A percentile compares a stretch with the other conserved stretches of the same genome.
Evolutionary conservation across 2,329 filamentous ascomycete genomes (phyloP).

Genomic region (Colletotrichum scovillei): DNA sequence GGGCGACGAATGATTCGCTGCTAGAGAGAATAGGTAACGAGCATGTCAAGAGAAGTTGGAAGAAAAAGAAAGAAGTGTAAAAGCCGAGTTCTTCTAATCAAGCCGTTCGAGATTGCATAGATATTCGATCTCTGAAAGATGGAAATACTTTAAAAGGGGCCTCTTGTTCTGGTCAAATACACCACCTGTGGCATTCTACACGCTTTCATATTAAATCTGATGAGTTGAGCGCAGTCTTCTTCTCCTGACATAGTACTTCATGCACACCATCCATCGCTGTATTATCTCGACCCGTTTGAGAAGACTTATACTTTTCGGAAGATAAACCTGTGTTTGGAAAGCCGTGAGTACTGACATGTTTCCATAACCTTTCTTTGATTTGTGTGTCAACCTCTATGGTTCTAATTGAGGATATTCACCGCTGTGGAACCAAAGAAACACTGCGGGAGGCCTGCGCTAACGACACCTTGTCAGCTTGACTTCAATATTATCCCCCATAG

Average conservation of each 20-base stretch:
- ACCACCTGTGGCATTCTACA: neutral
- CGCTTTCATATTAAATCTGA: neutral
- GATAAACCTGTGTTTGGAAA: neutral
- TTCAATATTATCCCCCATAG: neutral
- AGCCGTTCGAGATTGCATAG: neutral
- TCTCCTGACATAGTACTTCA: neutral
- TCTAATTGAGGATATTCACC: neutral
- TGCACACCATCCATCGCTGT: neutral
- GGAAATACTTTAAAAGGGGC: neutral
- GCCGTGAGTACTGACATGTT: neutral
- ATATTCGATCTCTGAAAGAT: neutral
- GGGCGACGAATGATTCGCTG: neutral
- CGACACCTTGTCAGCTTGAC: neutral
- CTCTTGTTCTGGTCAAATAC: neutral
- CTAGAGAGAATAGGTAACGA: neutral
- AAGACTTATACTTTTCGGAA: neutral
- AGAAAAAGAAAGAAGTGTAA: neutral
- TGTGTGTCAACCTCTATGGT: neutral
- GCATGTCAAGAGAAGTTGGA: neutral
- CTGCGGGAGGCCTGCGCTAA: neutral
- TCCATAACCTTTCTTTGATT: neutral
- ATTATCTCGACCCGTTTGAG: neutral
- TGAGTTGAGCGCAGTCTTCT: neutral
- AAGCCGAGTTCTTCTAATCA: neutral
- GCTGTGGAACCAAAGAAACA: neutral